Base-by-base conservation (phyloP, 2,329 filamentous ascomycete species). In the Ophiostoma quercus region DNA sequence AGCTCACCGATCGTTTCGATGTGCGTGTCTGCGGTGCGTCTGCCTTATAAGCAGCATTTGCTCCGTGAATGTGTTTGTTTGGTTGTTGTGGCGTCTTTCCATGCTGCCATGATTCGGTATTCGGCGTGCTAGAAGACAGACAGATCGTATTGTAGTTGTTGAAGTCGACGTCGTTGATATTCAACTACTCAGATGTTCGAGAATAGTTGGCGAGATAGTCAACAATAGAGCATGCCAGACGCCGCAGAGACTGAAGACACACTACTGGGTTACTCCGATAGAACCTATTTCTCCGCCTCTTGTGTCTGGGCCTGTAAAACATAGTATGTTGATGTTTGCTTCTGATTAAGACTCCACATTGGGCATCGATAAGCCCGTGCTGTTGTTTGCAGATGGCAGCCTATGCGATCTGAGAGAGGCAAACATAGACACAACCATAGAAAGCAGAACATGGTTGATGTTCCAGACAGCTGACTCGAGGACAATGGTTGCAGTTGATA, bases 381-480 rank as follows among this genome's bases (percentile, higher is more conserved):
- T 57, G 51, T 57, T 16, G 57, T 62, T 62, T 32, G 57, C 54
- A 29, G 22, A 60, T 2, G 54, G 22, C 54, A 14, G 11, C 9
- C n/a, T 32, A 11, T 60, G 22, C 25, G 25, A 32, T 29, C 22
- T 60, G 9, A 19, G 6, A 62, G 11, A 34, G 6, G 7, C 9
- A 32, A 32, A 34, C n/a, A 22, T 14, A 32, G 14, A 14, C 3
- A 32, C 25, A 34, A 62, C 22, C 57, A 62, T 19, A 8, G 51
- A 57, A 25, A 4, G 4, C n/a, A 25, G 25, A 57, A 25, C 57
- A 62, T 14, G 57, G 57, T 32, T 62, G 25, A 32, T 32, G 57
- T 62, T 62, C 57, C 57, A 62, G 57, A 62, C 25, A 29, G 25
- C 57, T 14, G 57, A 62, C 25, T 62, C 57, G 57, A 62, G 32